Percentiles rank a stretch among this genome's conserved stretches.
phyloP scores from a whole-genome alignment of 805 yeast species.

The Sugiyamaella americana region DNA sequence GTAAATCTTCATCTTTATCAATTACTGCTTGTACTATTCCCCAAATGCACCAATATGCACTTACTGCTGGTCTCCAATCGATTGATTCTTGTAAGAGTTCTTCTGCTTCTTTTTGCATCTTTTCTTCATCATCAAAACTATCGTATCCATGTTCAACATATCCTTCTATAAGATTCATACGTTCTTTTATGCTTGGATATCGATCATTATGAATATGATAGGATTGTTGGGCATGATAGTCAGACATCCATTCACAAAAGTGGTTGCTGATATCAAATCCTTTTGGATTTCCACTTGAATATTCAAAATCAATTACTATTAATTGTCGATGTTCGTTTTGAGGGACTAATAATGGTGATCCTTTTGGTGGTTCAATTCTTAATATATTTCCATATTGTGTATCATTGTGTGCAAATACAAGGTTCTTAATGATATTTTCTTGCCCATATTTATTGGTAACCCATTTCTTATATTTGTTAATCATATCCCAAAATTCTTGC shows the following conservation, averaged over 20 bases:
- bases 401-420: conserved; percentile 91
- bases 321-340: conserved; percentile 58
- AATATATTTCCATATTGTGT: conserved; percentile 93
- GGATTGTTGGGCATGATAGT: conserved; percentile 61
- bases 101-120: conserved; percentile 42
- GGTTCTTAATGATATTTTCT: conserved; percentile 37
- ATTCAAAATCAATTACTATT: conserved; percentile 95
- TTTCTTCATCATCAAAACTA: conserved; percentile 31
- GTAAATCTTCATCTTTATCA: conserved; percentile 39
- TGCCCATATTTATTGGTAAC: conserved; percentile 46
- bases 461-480: conserved; percentile 57
- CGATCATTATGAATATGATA: conserved; percentile 48
- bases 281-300: conserved; percentile 83
- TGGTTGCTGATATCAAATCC: conserved; percentile 91
- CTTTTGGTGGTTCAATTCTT: conserved; percentile 45
- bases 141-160: conserved; percentile 53
- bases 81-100: conserved; percentile 57
- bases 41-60: conserved; percentile 85
- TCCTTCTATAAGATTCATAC: conserved; percentile 64
- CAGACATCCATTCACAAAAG: conserved; percentile 95
- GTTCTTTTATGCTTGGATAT: conserved; percentile 66
- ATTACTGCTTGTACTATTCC: conserved; percentile 74
- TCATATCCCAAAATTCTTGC: conserved; percentile 42
- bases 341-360: conserved; percentile 46
- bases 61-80: conserved; percentile 76